These are phyloP conservation scores for Fusarium denticulatum DNA, from an alignment of 2,329 filamentous ascomycete species.

Conservation along the genomic window DNA sequence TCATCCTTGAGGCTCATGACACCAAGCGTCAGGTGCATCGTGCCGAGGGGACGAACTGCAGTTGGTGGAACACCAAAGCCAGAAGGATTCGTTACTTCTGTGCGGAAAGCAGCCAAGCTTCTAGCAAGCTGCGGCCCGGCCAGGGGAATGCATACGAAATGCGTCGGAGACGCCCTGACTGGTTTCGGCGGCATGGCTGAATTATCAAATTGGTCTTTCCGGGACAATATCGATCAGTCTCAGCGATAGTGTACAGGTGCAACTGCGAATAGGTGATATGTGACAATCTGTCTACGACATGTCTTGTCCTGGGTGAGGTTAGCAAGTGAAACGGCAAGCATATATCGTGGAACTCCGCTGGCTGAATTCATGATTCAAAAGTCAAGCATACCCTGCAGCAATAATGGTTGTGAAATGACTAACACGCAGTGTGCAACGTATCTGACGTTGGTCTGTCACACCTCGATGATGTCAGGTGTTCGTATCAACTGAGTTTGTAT, in stretches of 20 bases:
- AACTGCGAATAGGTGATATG: neutral
- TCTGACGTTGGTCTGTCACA: constrained; percentile 11
- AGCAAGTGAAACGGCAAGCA: neutral
- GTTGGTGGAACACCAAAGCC: constrained; percentile 66
- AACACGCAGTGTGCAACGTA: neutral
- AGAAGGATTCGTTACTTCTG: constrained; percentile 61
- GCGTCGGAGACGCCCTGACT: constrained; percentile 64
- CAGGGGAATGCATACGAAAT: constrained; percentile 82
- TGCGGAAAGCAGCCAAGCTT: constrained; percentile 69
- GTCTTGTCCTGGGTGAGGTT: neutral
- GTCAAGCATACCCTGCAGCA: constrained; percentile 7
- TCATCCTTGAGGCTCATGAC: constrained; percentile 77
- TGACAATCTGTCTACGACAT: neutral
- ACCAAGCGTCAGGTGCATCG: constrained; percentile 86
- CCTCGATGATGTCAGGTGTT: constrained; percentile 32
- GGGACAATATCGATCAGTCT: neutral
- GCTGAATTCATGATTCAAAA: neutral
- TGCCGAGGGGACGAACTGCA: constrained; percentile 80
- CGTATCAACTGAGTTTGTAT: constrained; percentile 8
- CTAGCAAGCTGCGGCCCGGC: constrained; percentile 71
- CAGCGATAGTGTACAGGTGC: neutral
- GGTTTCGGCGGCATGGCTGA: constrained; percentile 46
- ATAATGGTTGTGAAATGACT: constrained; percentile 6
- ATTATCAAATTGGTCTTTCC: neutral
- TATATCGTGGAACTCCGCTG: neutral